These are phyloP conservation scores for Alternaria ventricosa DNA, from an alignment of 2,329 filamentous ascomycete genomes.

Conservation along the genomic window DNA sequence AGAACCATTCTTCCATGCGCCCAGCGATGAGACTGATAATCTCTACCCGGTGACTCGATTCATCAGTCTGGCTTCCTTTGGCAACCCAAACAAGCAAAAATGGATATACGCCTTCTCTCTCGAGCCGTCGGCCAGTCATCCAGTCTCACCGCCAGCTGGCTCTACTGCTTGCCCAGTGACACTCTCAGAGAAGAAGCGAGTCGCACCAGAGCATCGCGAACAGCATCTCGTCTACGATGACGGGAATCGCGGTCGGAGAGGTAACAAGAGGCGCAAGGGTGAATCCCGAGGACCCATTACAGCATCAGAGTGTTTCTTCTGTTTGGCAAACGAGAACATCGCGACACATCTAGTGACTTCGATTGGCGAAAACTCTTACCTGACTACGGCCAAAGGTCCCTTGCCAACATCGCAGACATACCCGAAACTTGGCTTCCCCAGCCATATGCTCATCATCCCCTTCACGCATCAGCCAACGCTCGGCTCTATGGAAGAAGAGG, in stretches of 20 bases:
- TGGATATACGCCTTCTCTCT: slow-evolving; percentile 75
- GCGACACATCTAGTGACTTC: slow-evolving; percentile 88
- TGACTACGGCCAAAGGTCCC: slow-evolving; percentile 92
- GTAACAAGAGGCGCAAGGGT: slow-evolving; percentile 48
- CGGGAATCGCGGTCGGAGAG: slow-evolving; percentile 43
- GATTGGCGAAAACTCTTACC: slow-evolving; percentile 84
- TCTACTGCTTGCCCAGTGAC: slow-evolving; percentile 79
- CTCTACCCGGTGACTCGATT: slow-evolving; percentile 78
- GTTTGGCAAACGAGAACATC: slow-evolving; percentile 83
- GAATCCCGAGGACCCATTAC: slow-evolving; percentile 45
- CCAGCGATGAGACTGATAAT: slow-evolving; percentile 58
- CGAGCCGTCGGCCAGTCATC: slow-evolving; percentile 66
- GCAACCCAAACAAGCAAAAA: slow-evolving; percentile 78
- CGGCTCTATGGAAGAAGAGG: slow-evolving; percentile 66
- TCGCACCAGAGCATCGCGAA: slow-evolving; percentile 46
- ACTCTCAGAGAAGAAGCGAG: slow-evolving; percentile 65
- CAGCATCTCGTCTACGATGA: slow-evolving; percentile 48
- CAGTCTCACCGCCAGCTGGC: slow-evolving; percentile 69
- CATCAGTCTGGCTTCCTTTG: slow-evolving; percentile 82
- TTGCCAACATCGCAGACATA: slow-evolving; percentile 76
- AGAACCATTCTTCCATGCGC: slow-evolving; percentile 83
- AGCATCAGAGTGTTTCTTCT: slow-evolving; percentile 91
- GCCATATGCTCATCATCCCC: slow-evolving; percentile 90
- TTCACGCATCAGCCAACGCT: slow-evolving; percentile 82
- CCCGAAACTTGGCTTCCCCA: slow-evolving; percentile 74